Percentiles rank a stretch among this genome's conserved stretches.
Conservation (phyloP, 2,329 filamentous ascomycete species). For the Aspergillus viridinutans region DNA sequence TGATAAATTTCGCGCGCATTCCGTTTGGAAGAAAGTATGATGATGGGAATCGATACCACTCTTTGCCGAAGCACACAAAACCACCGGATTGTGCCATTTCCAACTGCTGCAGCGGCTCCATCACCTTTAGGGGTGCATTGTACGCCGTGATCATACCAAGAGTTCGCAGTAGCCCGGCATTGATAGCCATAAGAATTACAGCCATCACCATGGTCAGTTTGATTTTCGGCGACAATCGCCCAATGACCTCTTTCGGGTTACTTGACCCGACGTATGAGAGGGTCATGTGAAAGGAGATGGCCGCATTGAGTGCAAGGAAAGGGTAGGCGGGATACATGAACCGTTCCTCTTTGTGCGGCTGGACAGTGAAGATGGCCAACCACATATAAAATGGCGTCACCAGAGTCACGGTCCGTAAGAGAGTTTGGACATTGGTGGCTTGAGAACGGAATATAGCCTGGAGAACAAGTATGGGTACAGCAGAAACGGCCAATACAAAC, state of each 20-base stretch:
- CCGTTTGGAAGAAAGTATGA: slow-evolving; percentile 84
- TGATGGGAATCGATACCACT: slow-evolving; percentile 97
- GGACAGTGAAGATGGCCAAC: slow-evolving; percentile 83
- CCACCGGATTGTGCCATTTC: slow-evolving; percentile 59
- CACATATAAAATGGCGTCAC: slow-evolving; percentile 88
- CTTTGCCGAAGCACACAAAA: slow-evolving; percentile 84
- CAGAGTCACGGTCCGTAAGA: slow-evolving; percentile 72
- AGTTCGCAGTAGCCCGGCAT: slow-evolving; percentile 66
- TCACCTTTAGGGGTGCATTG: slow-evolving; percentile 69
- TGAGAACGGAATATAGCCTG: slow-evolving; percentile 65
- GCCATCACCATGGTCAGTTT: slow-evolving; percentile 63
- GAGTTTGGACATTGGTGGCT: slow-evolving; percentile 61
- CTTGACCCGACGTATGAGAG: slow-evolving; percentile 69
- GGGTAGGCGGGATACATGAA: slow-evolving; percentile 99
- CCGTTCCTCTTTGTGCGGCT: slow-evolving; percentile 95
- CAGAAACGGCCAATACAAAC: slow-evolving; percentile 73
- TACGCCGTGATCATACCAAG: slow-evolving; percentile 78
- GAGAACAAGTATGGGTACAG: slow-evolving; percentile 69
- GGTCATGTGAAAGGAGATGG: slow-evolving; percentile 76
- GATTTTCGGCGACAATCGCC: slow-evolving; percentile 69
- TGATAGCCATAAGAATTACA: slow-evolving; percentile 60
- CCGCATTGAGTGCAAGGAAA: slow-evolving; percentile 81
- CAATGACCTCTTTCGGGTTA: slow-evolving; percentile 61
- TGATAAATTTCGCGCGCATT: slow-evolving; percentile 83
- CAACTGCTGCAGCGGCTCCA: slow-evolving; percentile 44